Percentiles rank a stretch among this genome's conserved stretches.
Conservation (phyloP, 2,329 filamentous ascomycete genomes). For the Westerdykella sp. region DNA sequence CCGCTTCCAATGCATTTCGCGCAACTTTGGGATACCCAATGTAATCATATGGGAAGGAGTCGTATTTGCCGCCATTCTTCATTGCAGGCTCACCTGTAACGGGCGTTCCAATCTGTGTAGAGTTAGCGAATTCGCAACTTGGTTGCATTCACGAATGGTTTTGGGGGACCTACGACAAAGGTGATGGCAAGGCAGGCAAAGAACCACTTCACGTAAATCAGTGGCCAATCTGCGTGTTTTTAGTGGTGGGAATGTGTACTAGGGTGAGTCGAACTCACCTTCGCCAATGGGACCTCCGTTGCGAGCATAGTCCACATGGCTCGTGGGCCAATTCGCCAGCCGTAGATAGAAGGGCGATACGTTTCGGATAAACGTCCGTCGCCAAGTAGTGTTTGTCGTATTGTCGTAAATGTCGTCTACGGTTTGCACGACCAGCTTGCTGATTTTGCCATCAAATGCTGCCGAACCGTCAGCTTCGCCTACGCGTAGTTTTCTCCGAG, state of each 20-base stretch:
- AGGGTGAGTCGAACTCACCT: slow-evolving; percentile 5
- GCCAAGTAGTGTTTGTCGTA: slow-evolving; percentile 19
- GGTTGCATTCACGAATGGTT: not conserved
- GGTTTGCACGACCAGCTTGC: slow-evolving; percentile 27
- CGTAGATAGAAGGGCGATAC: slow-evolving; percentile 22
- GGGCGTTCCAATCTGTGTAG: slow-evolving; percentile 18
- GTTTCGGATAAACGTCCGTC: slow-evolving; percentile 27
- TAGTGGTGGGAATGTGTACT: not conserved
- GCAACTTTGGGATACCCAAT: slow-evolving; percentile 28
- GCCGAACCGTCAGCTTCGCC: no score
- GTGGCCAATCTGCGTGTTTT: slow-evolving; percentile 13
- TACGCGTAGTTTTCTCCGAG: no score
- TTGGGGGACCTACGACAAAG: slow-evolving; percentile 13
- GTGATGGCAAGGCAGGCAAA: slow-evolving; percentile 18
- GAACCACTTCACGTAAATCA: slow-evolving; percentile 28
- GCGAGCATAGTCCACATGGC: slow-evolving; percentile 19
- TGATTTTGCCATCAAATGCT: slow-evolving; percentile 23
- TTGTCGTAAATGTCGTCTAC: slow-evolving; percentile 29
- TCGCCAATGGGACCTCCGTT: slow-evolving; percentile 15
- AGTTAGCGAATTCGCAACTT: not conserved
- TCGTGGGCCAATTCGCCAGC: slow-evolving; percentile 28
- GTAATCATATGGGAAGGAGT: slow-evolving; percentile 23
- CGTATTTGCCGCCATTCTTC: slow-evolving; percentile 22
- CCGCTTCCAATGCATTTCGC: slow-evolving; percentile 23
- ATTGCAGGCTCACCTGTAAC: slow-evolving; percentile 8